These are phyloP conservation scores for Parasitella parasitica DNA, from an alignment of 371 early-diverging fungal genomes.

Conservation along the genomic window DNA sequence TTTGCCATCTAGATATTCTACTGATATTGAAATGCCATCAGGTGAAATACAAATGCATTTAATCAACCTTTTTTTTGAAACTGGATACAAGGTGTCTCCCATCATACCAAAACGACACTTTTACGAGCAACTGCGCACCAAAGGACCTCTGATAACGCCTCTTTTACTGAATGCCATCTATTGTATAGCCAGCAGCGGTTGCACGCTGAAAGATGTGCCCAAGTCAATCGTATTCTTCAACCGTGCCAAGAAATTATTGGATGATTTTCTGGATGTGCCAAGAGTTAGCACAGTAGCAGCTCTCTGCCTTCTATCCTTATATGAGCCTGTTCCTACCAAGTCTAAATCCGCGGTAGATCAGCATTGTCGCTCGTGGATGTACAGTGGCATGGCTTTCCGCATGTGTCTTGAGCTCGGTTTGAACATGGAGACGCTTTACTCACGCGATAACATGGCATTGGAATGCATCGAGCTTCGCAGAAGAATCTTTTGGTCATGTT, in stretches of 20 bases:
- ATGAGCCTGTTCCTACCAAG: constrained; percentile 27
- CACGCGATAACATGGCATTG: neutral
- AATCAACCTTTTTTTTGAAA: constrained; percentile 28
- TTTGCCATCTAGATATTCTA: constrained; percentile 24
- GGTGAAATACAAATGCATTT: constrained; percentile 27
- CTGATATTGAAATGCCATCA: constrained; percentile 32
- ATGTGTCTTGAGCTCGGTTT: constrained; percentile 44
- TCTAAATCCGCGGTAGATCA: constrained; percentile 1
- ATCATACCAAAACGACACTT: constrained; percentile 25
- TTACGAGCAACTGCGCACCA: constrained; percentile 23
- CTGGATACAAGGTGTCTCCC: constrained; percentile 7
- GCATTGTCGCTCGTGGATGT: constrained; percentile 32
- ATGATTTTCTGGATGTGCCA: constrained; percentile 40
- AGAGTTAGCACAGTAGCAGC: constrained; percentile 41
- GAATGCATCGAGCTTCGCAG: constrained; percentile 25
- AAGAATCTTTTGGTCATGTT: constrained; percentile 32
- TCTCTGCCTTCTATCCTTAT: constrained; percentile 28
- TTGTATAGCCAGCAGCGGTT: constrained; percentile 12
- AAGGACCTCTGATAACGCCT: constrained; percentile 33
- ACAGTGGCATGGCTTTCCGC: constrained; percentile 46
- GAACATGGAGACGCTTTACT: constrained; percentile 13
- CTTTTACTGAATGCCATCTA: constrained; percentile 35
- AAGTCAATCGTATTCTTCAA: constrained; percentile 29
- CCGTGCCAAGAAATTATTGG: constrained; percentile 30
- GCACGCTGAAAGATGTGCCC: constrained; percentile 11